These are phyloP conservation scores for Alternaria dauci DNA, from an alignment of 2,329 filamentous ascomycete genomes.

Conservation along the genomic window DNA sequence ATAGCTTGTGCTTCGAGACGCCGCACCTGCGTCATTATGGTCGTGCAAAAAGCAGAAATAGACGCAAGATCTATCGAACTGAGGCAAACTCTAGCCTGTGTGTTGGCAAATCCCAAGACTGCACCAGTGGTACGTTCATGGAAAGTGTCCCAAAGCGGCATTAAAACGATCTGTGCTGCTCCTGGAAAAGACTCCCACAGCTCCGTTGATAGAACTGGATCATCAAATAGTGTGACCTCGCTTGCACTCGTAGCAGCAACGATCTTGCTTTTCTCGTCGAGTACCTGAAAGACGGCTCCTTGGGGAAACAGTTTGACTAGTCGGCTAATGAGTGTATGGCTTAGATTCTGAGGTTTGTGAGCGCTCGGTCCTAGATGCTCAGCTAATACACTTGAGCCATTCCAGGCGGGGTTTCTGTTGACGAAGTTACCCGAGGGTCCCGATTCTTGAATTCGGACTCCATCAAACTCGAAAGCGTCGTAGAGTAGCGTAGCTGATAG, in stretches of 20 bases:
- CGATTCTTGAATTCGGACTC: slow-evolving; percentile 12
- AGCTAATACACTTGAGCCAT: slow-evolving; percentile 11
- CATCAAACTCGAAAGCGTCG: slow-evolving; percentile 16
- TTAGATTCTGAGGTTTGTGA: neutral
- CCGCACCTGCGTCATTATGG: slow-evolving; percentile 17
- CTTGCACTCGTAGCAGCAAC: slow-evolving; percentile 11
- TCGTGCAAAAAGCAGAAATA: slow-evolving; percentile 16
- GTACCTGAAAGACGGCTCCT: slow-evolving; percentile 8
- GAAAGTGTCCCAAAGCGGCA: slow-evolving; percentile 16
- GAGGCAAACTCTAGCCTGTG: slow-evolving; percentile 12
- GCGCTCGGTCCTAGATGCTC: slow-evolving; percentile 7
- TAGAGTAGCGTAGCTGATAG: slow-evolving; percentile 10
- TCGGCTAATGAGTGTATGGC: neutral
- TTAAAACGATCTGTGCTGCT: slow-evolving; percentile 9
- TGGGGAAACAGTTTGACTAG: slow-evolving; percentile 9
- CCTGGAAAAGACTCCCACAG: slow-evolving; percentile 3
- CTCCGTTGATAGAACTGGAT: slow-evolving; percentile 3
- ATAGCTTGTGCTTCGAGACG: slow-evolving; percentile 17
- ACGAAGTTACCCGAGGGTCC: slow-evolving; percentile 3
- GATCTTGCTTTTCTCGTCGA: slow-evolving; percentile 5
- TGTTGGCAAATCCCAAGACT: slow-evolving; percentile 12
- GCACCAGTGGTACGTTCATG: slow-evolving; percentile 15
- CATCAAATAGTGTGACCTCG: neutral
- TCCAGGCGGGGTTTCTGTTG: slow-evolving; percentile 14
- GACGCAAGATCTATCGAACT: slow-evolving; percentile 13